Evolutionary conservation across 176 grass and related monocot genomes (phyloP), one percentile per base, ranked within the genome.

Genomic region (Guadua angustifolia): DNA sequence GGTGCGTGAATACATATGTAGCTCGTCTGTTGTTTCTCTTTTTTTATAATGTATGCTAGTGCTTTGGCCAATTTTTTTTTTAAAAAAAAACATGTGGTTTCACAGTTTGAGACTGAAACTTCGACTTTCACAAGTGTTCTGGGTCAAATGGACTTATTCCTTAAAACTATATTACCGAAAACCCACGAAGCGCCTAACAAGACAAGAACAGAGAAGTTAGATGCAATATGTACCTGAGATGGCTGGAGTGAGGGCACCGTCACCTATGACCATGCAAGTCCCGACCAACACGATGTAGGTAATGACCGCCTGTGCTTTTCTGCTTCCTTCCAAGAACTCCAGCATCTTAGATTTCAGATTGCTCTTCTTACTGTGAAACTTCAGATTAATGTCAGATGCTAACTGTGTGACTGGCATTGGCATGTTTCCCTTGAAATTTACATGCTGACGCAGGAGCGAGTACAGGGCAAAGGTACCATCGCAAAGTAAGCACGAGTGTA

Each of bases 391-490:
- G 84, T 96, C 94, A 25, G 88, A 96, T 39, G 69, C 88, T 73
- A 96, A 46, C 52, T 55, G 75, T 56, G 78, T 86, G 14, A 81
- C 76, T 24, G 86, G 81, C 88, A 93, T 84, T 4, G 92, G 32
- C n/a, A n/a, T n/a, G n/a, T n/a, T n/a, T n/a, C n/a, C n/a, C n/a
- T n/a, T n/a, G n/a, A n/a, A n/a, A n/a, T n/a, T n/a, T n/a, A n/a
- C n/a, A n/a, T n/a, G n/a, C n/a, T n/a, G n/a, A n/a, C n/a, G n/a
- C n/a, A n/a, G n/a, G n/a, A 96, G 78, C 17, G 94, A 93, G 82
- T 96, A 96, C 46, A 96, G 83, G 12, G 94, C 94, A 74, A 96
- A 96, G n/a, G 94, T 96, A 2, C 94, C 94, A 73, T 91, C 64
- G 72, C 45, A 35, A 33, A 5, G 67, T 60, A 84, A 89, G 15